Percentiles rank a stretch among this genome's conserved stretches.
Conservation (phyloP, 768 basidiomycete genomes). For the Rhodocollybia butyracea region DNA sequence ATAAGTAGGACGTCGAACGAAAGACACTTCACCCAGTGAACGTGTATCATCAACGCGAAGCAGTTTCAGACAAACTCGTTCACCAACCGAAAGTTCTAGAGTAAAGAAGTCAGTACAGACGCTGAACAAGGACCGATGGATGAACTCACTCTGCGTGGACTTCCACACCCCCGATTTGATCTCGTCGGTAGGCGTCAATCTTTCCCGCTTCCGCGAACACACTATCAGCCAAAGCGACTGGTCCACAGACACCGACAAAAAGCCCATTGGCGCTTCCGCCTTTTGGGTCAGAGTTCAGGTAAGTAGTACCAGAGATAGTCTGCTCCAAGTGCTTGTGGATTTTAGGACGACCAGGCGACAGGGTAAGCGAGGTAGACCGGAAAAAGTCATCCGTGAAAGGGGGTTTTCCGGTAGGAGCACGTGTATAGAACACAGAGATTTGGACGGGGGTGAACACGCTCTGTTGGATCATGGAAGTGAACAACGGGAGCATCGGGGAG, state of each 20-base stretch:
- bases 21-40: no score
- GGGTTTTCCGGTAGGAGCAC: conserved; percentile 24
- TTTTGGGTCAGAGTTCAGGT: conserved; percentile 17
- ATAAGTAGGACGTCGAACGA: no score
- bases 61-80: no score
- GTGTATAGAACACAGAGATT: conserved; percentile 41
- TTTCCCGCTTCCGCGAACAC: conserved; percentile 29
- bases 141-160: conserved; percentile 30
- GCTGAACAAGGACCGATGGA: no score
- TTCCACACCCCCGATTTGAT: conserved; percentile 42
- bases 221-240: conserved; percentile 31
- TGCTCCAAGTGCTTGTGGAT: conserved; percentile 31
- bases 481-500: conserved; percentile 32
- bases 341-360: conserved; percentile 41
- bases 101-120: no score
- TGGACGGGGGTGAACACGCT: conserved; percentile 24
- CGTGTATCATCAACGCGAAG: no score
- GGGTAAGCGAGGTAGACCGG: conserved; percentile 28
- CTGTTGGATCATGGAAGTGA: conserved; percentile 28
- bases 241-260: conserved; percentile 42
- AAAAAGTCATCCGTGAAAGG: conserved; percentile 29
- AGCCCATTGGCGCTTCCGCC: conserved; percentile 30
- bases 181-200: conserved; percentile 29
- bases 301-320: conserved; percentile 31
- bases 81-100: no score